A percentile compares a stretch with the other conserved stretches of the same genome.
These are phyloP conservation scores for Aspergillus luchuensis DNA, from an alignment of 2,329 filamentous ascomycete genomes.

Conservation along the genomic window DNA sequence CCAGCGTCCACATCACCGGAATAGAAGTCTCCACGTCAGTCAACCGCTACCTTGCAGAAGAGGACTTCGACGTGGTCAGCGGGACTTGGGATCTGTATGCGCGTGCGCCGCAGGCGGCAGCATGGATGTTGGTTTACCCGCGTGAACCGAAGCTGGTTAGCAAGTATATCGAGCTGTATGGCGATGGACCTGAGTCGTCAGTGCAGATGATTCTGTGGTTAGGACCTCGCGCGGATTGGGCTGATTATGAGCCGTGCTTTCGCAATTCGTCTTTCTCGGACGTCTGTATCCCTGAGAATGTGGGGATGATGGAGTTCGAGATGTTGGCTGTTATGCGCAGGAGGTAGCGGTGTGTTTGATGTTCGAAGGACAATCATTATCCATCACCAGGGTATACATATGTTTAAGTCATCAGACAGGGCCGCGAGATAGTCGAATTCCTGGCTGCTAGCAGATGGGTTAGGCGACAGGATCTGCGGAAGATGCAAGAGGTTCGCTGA, in stretches of 20 bases:
- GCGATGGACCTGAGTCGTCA: neutral
- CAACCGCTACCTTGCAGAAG: slow-evolving; percentile 49
- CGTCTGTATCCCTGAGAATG: slow-evolving; percentile 18
- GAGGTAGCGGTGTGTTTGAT: too few species aligned
- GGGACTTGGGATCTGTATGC: slow-evolving; percentile 49
- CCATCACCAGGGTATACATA: too few species aligned
- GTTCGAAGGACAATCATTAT: too few species aligned
- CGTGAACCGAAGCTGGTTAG: slow-evolving; percentile 49
- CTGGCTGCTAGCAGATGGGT: too few species aligned
- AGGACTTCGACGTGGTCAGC: slow-evolving; percentile 46
- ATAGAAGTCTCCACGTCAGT: slow-evolving; percentile 52
- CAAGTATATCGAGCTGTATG: slow-evolving; percentile 45
- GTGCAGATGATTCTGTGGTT: slow-evolving; percentile 34
- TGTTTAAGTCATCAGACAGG: too few species aligned
- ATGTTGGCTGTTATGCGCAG: slow-evolving; percentile 20
- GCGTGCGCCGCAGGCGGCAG: slow-evolving; percentile 44
- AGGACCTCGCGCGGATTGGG: slow-evolving; percentile 34
- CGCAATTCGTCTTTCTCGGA: slow-evolving; percentile 23
- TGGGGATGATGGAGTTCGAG: slow-evolving; percentile 31
- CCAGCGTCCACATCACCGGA: slow-evolving; percentile 41
- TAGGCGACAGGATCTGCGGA: too few species aligned
- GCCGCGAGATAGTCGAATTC: too few species aligned
- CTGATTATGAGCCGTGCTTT: slow-evolving; percentile 34
- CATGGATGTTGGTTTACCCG: slow-evolving; percentile 59
- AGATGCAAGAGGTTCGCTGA: too few species aligned